Conservation (phyloP, 1,284 basidiomycete species). For the Rhodofomes roseus region DNA sequence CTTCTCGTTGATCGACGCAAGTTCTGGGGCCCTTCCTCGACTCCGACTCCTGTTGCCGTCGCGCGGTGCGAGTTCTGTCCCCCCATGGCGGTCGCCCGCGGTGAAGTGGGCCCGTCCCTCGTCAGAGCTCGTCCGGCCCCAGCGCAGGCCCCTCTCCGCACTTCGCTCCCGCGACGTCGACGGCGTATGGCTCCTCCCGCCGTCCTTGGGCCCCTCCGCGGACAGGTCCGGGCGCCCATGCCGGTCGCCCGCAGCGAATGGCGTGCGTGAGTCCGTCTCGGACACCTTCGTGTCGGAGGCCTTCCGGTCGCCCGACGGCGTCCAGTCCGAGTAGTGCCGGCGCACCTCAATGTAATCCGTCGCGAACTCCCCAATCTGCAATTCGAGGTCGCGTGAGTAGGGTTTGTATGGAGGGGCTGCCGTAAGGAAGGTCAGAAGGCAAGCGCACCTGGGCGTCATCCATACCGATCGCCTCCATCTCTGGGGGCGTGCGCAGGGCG, state of each 20-base stretch:
- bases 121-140: not conserved
- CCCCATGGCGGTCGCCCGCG: not conserved
- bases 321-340: conserved; percentile 63
- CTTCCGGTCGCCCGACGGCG: conserved; percentile 26
- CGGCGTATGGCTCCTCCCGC: not conserved
- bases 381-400: not conserved
- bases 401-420: not conserved
- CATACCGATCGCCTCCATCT: conserved; percentile 84
- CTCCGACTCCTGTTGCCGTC: not conserved
- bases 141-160: not conserved
- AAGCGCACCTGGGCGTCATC: conserved; percentile 77
- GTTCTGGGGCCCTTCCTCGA: not conserved
- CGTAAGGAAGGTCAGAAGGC: not conserved
- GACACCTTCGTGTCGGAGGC: conserved; percentile 6
- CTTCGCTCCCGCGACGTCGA: not conserved
- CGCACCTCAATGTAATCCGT: conserved; percentile 77
- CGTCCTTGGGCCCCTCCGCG: not conserved
- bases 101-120: not conserved
- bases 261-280: conserved; percentile 13
- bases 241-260: conserved; percentile 43
- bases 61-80: not conserved
- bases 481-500: conserved; percentile 67
- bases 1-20: not conserved
- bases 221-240: conserved; percentile 39
- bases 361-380: conserved; percentile 73